Evolutionary conservation across 805 yeast genomes (phyloP), one percentile per base, ranked within the genome.

Genomic region (Limtongozyma cylindracea): DNA sequence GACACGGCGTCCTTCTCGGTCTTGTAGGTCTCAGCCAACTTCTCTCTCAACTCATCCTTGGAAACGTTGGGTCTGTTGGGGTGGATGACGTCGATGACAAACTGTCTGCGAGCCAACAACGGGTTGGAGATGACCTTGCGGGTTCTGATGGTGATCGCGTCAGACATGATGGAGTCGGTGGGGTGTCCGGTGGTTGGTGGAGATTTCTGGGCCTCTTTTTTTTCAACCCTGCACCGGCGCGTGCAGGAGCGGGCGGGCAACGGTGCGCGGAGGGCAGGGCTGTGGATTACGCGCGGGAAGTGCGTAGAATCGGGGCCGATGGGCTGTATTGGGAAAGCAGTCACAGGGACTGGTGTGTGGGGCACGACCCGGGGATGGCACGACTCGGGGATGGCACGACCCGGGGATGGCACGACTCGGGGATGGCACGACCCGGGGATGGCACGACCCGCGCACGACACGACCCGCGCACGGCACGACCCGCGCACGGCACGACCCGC

Each of bases 121-220:
- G 96, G 94, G 91, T 88, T 88, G 61, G 93, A 61, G 61, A 84
- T 76, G 64, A 84, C 94, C 67, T 72, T 84, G 73, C 96, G 74
- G 57, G 96, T 84, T 72, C 96, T 84, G 68, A 88, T 76, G 51
- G 98, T 88, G 62, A 88, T 82, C 56, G 96, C 82, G 91, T 88
- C 98, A 72, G 91, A 10, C 16, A 14, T 14, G n/a, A 6, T 7
- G 13, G 18, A 16, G 11, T 16, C 15, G 14, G 10, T 5, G 11
- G 10, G 8, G 12, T 15, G 17, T 7, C 7, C 8, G 17, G 9
- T 15, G 17, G 7, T 7, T 15, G 17, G 17, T n/a, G n/a, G n/a
- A n/a, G n/a, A n/a, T n/a, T n/a, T n/a, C n/a, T n/a, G n/a, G n/a
- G n/a, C n/a, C n/a, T n/a, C n/a, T n/a, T n/a, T n/a, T n/a, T n/a